phyloP scores from a whole-genome alignment of 2,329 filamentous ascomycete species.

The Alternaria sp. region DNA sequence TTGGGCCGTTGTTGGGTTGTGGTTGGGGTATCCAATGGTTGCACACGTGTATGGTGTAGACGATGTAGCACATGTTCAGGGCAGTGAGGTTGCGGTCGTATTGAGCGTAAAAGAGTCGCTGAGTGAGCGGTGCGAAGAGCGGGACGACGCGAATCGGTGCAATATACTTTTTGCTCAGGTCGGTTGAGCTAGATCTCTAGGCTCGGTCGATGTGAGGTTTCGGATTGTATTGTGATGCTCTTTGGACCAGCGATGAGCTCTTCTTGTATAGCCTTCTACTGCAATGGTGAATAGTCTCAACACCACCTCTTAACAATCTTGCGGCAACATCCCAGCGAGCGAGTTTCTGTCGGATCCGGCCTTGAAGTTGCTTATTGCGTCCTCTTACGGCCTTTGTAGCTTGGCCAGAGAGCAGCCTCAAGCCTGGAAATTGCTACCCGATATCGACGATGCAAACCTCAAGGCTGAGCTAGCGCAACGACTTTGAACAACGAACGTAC shows the following conservation, averaged over 20 bases:
- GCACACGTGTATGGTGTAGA: slow-evolving; percentile 45
- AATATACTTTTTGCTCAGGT: not conserved
- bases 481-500: not conserved
- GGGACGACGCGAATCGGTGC: not conserved
- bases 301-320: slow-evolving; percentile 12
- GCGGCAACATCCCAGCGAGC: slow-evolving; percentile 11
- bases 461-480: slow-evolving; percentile 2
- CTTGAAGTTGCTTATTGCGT: not conserved
- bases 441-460: slow-evolving; percentile 3
- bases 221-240: not conserved
- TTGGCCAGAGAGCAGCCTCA: not conserved
- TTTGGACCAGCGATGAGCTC: slow-evolving; percentile 1
- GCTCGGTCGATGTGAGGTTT: not conserved
- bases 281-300: slow-evolving; percentile 11
- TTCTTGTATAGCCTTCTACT: slow-evolving; percentile 5
- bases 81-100: not conserved
- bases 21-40: slow-evolving; percentile 46
- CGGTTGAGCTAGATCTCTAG: not conserved
- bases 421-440: not conserved
- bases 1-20: slow-evolving; percentile 35
- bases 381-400: not conserved
- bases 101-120: not conserved
- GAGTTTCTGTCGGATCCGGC: slow-evolving; percentile 3
- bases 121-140: not conserved
- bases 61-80: slow-evolving; percentile 42